Evolutionary conservation across 2,329 filamentous ascomycete species (phyloP), one percentile per base, ranked within the genome.

Genomic region (Diaporthe vexans): DNA sequence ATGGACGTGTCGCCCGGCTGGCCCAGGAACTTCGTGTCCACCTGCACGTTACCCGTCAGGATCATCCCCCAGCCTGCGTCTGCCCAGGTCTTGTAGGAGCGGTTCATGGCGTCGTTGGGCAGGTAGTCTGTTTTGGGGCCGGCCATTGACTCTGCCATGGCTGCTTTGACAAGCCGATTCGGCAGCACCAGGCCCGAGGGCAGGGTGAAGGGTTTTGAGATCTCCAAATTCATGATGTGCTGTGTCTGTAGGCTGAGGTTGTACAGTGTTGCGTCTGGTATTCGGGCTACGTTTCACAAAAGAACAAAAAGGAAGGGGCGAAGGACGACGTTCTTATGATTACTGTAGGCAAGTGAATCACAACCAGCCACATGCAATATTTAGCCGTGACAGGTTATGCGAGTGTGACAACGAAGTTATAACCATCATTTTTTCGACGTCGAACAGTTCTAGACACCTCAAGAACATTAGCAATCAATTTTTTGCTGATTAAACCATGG

Each of bases 151-250:
- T 90, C 86, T 6, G 87, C 84, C 82, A 91, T 85, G 43, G 89
- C 87, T 58, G 89, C 84, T 76, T 88, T 85, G 58, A 80, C 83
- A 1, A 92, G 83, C 7, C 89, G 86, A 77, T 91, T 91, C 3
- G 88, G 87, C 3, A 91, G 79, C 0, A 83, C 85, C 35, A 92
- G 82, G 1, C 90, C 90, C 78, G 88, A 90, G 75, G 87, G 86
- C 1, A 91, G 83, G 51, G 84, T 88, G 21, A 90, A 78, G 0
- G 88, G 84, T 37, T 86, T 81, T 71, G 80, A 78, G 13, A 86
- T 76, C 46, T 76, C 74, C 6, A 78, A 73, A 26, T 76, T 63
- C 67, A 76, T 75, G 40, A 19, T 73, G 29, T 59, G 29, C 15
- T 46, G 57, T 9, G 33, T 9, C 9, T 26, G 35, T 43, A 43